A percentile compares a stretch with the other conserved stretches of the same genome.
These are phyloP conservation scores for Phoma sp. DNA, from an alignment of 2,329 filamentous ascomycete species.

Conservation along the genomic window DNA sequence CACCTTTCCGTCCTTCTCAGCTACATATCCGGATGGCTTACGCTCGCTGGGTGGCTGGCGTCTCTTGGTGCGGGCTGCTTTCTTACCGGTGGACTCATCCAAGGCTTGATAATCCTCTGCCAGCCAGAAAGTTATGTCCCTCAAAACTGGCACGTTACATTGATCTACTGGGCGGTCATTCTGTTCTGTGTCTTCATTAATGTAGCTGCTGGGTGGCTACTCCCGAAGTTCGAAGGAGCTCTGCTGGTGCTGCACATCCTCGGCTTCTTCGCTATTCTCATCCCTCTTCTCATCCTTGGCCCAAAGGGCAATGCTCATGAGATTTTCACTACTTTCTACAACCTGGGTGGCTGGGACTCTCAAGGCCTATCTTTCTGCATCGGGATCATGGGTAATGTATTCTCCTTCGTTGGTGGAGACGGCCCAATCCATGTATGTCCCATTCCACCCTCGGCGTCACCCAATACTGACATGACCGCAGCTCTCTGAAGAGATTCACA, in stretches of 20 bases:
- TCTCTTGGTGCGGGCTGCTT: slow-evolving; percentile 37
- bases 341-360: slow-evolving; percentile 52
- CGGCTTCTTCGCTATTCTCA: slow-evolving; percentile 58
- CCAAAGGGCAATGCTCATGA: slow-evolving; percentile 46
- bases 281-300: slow-evolving; percentile 53
- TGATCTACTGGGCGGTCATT: slow-evolving; percentile 55
- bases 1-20: slow-evolving; percentile 48
- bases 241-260: slow-evolving; percentile 56
- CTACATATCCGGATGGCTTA: slow-evolving; percentile 53
- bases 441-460: too few species aligned
- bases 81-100: slow-evolving; percentile 34
- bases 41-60: slow-evolving; percentile 50
- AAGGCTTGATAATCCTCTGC: slow-evolving; percentile 47
- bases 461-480: slow-evolving; percentile 23
- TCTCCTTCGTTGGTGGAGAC: slow-evolving; percentile 46
- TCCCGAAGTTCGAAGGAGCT: slow-evolving; percentile 56
- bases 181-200: slow-evolving; percentile 52
- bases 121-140: slow-evolving; percentile 43
- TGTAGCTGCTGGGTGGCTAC: slow-evolving; percentile 48
- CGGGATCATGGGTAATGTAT: slow-evolving; percentile 45
- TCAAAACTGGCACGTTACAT: slow-evolving; percentile 57
- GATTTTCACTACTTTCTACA: slow-evolving; percentile 55
- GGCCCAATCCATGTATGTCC: slow-evolving; percentile 45
- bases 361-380: slow-evolving; percentile 52
- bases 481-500: slow-evolving; percentile 39